phyloP scores from a whole-genome alignment of 352 stramenopile genomes.

The Globisporangium sylvaticum region DNA sequence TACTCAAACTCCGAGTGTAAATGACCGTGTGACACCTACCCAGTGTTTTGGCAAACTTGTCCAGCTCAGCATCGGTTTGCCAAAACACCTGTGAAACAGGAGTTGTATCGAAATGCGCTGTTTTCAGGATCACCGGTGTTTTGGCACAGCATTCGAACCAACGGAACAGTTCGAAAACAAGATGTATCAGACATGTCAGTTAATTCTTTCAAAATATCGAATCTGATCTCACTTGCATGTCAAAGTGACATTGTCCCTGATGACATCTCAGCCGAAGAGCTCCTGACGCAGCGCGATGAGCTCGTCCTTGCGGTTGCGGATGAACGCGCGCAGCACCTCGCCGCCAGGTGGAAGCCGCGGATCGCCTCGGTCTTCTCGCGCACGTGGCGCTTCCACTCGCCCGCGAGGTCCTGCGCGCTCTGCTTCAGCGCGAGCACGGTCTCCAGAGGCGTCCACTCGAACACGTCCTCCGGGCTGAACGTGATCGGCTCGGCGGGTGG shows the following conservation, averaged over 20 bases:
- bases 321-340: constrained; percentile 48
- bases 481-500: constrained; percentile 1
- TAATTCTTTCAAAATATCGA: neutral
- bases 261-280: constrained; percentile 35
- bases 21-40: too few relatives aligned
- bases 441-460: constrained; percentile 51
- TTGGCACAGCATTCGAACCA: too few relatives aligned
- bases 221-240: too few relatives aligned
- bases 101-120: too few relatives aligned
- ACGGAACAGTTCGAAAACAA: neutral
- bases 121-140: too few relatives aligned
- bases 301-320: constrained; percentile 54
- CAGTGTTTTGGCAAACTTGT: too few relatives aligned
- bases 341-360: constrained; percentile 55
- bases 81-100: too few relatives aligned
- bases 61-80: too few relatives aligned
- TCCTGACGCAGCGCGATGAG: constrained; percentile 46
- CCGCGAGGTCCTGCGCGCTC: constrained; percentile 12
- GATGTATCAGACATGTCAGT: neutral
- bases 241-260: too few relatives aligned
- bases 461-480: constrained; percentile 52
- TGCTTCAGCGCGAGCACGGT: constrained; percentile 20
- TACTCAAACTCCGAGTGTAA: too few relatives aligned
- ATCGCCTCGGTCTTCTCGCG: constrained; percentile 42
- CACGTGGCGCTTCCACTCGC: constrained; percentile 41